Evolutionary conservation across 495 filamentous ascomycete species (phyloP), one percentile per base, ranked within the genome.

Genomic region (Neurospora sp.): DNA sequence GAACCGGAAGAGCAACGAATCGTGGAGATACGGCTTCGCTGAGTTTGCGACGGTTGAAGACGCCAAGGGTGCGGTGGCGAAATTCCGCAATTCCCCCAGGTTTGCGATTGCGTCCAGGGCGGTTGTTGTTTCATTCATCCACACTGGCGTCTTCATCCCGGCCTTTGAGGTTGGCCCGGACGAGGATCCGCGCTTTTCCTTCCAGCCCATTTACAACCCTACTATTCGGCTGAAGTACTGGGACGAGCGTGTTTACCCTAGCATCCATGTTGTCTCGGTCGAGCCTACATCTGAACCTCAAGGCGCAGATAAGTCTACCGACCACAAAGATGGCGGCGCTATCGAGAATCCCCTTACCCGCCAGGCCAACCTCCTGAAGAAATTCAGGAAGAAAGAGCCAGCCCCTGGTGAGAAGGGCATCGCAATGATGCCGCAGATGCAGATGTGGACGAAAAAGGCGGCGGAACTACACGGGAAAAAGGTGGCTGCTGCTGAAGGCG

Each of bases 361-460:
- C 72, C 88, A 88, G 69, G 69, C 79, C 22, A 40, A 61, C 40
- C 74, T 40, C 9, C 35, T 69, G 1, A 75, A 79, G 59, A 81
- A 80, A 12, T 76, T 74, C 27, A 90, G 89, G 31, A 94, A 89
- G 71, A 96, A 94, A 93, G 79, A 84, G 89, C 31, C 74, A 40
- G 70, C 71, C 4, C 44, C 72, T 20, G 75, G 38, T 22, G 22
- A 70, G 38, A 75, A 96, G 91, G 76, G 88, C 81, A 80, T 84
- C 53, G 81, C 83, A 27, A 87, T 88, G 81, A 86, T 85, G 59
- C 86, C 86, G 3, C 92, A 96, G 76, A 85, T 97, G 41, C 91
- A 96, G 81, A 92, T 94, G 80, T 97, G 94, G 94, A 89, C 91
- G 70, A 91, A 94, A 76, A 92, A 93, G 37, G 92, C 93, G 76